Base-by-base conservation (phyloP, 768 basidiomycete species). In the Amylocystis lapponica region DNA sequence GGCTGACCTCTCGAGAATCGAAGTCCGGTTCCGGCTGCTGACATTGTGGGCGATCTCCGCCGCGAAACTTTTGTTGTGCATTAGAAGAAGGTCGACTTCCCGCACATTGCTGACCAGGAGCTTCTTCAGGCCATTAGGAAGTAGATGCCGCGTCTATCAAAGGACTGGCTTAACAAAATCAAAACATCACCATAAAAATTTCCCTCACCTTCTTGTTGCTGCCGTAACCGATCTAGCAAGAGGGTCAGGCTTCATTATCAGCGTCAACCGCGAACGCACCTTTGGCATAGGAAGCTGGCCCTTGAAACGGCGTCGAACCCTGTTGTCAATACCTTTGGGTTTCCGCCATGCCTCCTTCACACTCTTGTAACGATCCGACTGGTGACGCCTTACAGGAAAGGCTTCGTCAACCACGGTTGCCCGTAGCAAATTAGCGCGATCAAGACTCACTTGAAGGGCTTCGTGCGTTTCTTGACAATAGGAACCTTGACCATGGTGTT, bases 261-360 rank as follows among this genome's bases (percentile, higher is more conserved):
- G 17, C 31, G 35, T n/a, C 27, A 30, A 34, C 36, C 36, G 10
- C 6, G n/a, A 22, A 59, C 76, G 57, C 55, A 92, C 92, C 78
- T 92, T 94, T 63, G 94, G 94, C 95, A 98, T 97, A 53, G 92
- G 77, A 45, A 80, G 77, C 67, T 95, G 92, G 43, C 95, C 95
- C 76, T 92, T 96, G 77, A 91, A 92, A 60, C 88, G 83, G 56
- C 89, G 81, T 65, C 92, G 77, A 59, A 96, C 94, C 61, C 94
- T 83, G 83, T 98, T 98, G 67, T 98, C 95, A 59, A 97, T 98
- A 90, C 95, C 96, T 83, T 98, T 99, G 56, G 96, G 96, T 76
- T 99, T 99, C 67, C 96, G 80, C 96, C 96, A 99, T 76, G 89
- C 76, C 75, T 96, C 93, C 79, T 95, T 95, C 56, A 98, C 93